Conservation (phyloP, 495 filamentous ascomycete species). For the Xylaria longipes region DNA sequence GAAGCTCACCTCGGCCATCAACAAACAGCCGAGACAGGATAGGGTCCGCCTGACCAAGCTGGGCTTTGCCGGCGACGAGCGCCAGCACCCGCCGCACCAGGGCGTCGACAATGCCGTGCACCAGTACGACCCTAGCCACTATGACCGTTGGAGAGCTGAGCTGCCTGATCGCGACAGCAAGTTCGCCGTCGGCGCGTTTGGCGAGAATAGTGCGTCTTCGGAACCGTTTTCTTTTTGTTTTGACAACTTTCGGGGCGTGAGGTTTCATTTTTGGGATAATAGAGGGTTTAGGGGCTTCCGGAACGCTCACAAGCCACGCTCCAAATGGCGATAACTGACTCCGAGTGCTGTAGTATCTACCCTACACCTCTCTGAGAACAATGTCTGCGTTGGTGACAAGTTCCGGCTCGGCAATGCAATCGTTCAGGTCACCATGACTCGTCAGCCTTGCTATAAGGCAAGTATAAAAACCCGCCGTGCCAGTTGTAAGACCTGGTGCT, state of each 20-base stretch:
- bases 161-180: slow-evolving; percentile 39
- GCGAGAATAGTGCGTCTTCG: too few species aligned
- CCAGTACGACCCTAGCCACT: slow-evolving; percentile 52
- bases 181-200: slow-evolving; percentile 53
- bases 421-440: slow-evolving; percentile 44
- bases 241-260: too few species aligned
- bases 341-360: too few species aligned
- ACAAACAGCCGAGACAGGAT: slow-evolving; percentile 45
- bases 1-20: slow-evolving; percentile 48
- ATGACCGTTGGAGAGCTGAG: slow-evolving; percentile 46
- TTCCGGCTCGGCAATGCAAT: slow-evolving; percentile 43
- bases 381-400: slow-evolving; percentile 55
- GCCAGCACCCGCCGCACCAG: slow-evolving; percentile 47
- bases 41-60: slow-evolving; percentile 39
- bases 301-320: too few species aligned
- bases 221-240: too few species aligned
- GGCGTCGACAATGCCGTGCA: slow-evolving; percentile 54
- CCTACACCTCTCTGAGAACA: slow-evolving; percentile 45
- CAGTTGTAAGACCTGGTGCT: too few species aligned
- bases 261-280: too few species aligned
- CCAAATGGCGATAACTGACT: too few species aligned
- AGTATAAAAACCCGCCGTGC: too few species aligned
- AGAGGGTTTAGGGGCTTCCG: too few species aligned
- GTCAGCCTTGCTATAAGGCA: slow-evolving; percentile 59
- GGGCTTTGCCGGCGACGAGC: slow-evolving; percentile 51